phyloP scores from a whole-genome alignment of 1,284 basidiomycete genomes.

The Malassezia slooffiae region DNA sequence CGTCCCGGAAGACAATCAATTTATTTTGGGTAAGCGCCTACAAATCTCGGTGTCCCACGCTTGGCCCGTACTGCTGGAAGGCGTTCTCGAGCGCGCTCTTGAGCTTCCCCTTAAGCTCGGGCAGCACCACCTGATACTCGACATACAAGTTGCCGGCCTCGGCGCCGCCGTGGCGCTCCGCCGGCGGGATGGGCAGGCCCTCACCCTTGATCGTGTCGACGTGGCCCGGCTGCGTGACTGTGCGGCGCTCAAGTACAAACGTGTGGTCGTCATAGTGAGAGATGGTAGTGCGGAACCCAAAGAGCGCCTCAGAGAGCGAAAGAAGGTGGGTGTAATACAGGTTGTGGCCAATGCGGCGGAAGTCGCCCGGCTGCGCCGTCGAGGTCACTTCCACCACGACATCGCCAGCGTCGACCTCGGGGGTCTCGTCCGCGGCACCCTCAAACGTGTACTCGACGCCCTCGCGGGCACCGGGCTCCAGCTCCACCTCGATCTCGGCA shows the following conservation, averaged over 20 bases:
- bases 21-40: too few species aligned
- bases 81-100: background rate
- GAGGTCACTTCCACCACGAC: conserved; percentile 33
- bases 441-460: conserved; percentile 35
- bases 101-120: conserved; percentile 9
- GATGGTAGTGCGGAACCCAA: conserved; percentile 36
- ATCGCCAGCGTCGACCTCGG: conserved; percentile 41
- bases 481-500: conserved; percentile 34
- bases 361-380: conserved; percentile 22
- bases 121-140: conserved; percentile 36
- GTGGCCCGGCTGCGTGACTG: conserved; percentile 36
- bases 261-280: conserved; percentile 38
- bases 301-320: conserved; percentile 36
- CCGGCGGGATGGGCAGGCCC: conserved; percentile 38
- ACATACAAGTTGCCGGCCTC: conserved; percentile 37
- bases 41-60: conserved; percentile 3
- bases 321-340: conserved; percentile 37
- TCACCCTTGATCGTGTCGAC: conserved; percentile 29
- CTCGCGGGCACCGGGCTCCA: conserved; percentile 34
- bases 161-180: conserved; percentile 16
- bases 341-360: conserved; percentile 30
- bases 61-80: background rate
- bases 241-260: conserved; percentile 23
- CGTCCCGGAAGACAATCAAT: conserved; percentile 10
- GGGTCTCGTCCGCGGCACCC: conserved; percentile 38